Evolutionary conservation across 345 rosid genomes (phyloP).

Genomic region (Heritiera littoralis): DNA sequence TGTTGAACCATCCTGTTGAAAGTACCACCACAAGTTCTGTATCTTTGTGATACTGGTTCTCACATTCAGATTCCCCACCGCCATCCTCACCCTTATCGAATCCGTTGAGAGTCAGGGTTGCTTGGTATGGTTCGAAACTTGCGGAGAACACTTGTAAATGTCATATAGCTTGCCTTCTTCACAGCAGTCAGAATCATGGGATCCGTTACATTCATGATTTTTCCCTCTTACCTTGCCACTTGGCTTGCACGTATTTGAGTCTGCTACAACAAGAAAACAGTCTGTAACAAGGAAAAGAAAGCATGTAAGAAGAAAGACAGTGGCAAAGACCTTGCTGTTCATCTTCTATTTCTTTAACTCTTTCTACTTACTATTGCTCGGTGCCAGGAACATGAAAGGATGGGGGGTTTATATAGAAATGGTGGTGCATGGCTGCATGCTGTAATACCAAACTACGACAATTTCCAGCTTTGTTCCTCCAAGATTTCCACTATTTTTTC

Average conservation of each 20-base stretch:
- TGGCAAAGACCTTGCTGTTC: neutral
- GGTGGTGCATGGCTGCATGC: too few relatives aligned
- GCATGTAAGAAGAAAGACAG: neutral
- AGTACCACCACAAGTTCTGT: constrained; percentile 27
- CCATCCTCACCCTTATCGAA: constrained; percentile 19
- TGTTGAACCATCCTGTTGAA: constrained; percentile 35
- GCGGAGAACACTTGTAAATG: constrained; percentile 30
- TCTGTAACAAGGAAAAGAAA: neutral
- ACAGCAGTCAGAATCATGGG: constrained; percentile 23
- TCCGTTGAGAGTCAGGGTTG: constrained; percentile 6
- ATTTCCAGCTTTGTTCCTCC: neutral
- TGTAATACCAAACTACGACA: too few relatives aligned
- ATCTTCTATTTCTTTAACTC: neutral
- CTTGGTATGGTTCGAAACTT: constrained; percentile 21
- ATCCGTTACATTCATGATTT: constrained; percentile 16
- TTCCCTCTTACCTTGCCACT: constrained; percentile 30
- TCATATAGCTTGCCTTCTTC: constrained; percentile 17
- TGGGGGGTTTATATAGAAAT: too few relatives aligned
- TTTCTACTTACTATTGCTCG: neutral
- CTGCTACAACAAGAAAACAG: neutral
- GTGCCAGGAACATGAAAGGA: neutral
- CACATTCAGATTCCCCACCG: constrained; percentile 30
- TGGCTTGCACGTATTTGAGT: constrained; percentile 12
- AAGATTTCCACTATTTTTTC: neutral
- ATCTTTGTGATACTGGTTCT: constrained; percentile 21